Evolutionary conservation across 495 filamentous ascomycete species (phyloP), one percentile per base, ranked within the genome.

Genomic region (Penicillium desertorum): DNA sequence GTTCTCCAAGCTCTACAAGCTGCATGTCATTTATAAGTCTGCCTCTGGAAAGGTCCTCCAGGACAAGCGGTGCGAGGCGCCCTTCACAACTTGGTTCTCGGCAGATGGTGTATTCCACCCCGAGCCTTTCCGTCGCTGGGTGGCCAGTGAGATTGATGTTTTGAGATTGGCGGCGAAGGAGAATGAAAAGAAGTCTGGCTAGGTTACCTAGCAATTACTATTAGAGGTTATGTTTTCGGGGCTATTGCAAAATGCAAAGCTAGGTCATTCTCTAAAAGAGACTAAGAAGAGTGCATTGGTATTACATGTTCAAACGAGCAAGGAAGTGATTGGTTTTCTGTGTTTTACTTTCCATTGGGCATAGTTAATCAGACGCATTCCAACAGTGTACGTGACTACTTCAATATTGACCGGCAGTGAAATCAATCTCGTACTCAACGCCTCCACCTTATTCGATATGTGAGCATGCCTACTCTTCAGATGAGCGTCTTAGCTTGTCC

Each of bases 71-170:
- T 68, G 91, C 43, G 77, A 81, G 57, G 79, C 86, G 6, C 81
- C 88, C 4, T 98, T 96, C 69, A 88, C 86, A 19, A 80, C 80
- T 25, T 98, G 91, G 91, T 98, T 96, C 72, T 87, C 92, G 56
- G 78, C 76, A 4, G 83, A 89, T 37, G 93, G 94, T 6, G 82
- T 81, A 47, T 96, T 98, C 64, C 83, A 96, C 48, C 82, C 87
- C 4, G 82, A 86, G 60, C 92, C 92, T 9, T 92, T 96, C 66
- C 91, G 94, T 73, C 79, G 81, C 55, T 88, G 91, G 84, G 71
- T 96, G 27, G 88, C 89, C 27, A 79, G 75, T 22, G 79, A 83
- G 62, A 77, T 96, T 51, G 82, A 86, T 29, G 66, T 87, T 5
- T 78, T 96, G 66, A 85, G 85, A 14, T 72, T 81, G 60, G 81